Evolutionary conservation across 2,329 filamentous ascomycete species (phyloP).

Genomic region (Claviceps pusilla): DNA sequence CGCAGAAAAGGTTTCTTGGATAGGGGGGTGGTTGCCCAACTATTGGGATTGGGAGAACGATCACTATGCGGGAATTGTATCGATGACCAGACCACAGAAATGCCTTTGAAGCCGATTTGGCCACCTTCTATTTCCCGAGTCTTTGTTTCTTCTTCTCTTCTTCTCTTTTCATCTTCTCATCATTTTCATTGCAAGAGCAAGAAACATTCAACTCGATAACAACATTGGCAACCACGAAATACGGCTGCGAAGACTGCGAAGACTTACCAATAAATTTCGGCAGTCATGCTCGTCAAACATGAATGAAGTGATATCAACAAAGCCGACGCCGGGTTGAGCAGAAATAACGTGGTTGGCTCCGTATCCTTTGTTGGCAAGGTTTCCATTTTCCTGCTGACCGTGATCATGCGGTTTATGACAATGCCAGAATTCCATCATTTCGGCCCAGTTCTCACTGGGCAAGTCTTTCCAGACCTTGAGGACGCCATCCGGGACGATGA

Average conservation of each 20-base stretch:
- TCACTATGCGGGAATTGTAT: slow-evolving; percentile 55
- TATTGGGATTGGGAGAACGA: slow-evolving; percentile 11
- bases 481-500: slow-evolving; percentile 22
- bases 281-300: slow-evolving; percentile 58
- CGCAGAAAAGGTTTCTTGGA: slow-evolving; percentile 22
- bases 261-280: slow-evolving; percentile 22
- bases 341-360: slow-evolving; percentile 63
- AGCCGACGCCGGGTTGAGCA: slow-evolving; percentile 50
- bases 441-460: slow-evolving; percentile 93
- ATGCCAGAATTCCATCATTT: slow-evolving; percentile 99
- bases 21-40: slow-evolving; percentile 9
- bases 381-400: slow-evolving; percentile 27
- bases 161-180: background rate
- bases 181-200: background rate
- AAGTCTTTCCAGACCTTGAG: slow-evolving; percentile 70
- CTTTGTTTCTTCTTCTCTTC: background rate
- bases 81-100: slow-evolving; percentile 44
- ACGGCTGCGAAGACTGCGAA: too few relatives aligned
- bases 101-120: slow-evolving; percentile 30
- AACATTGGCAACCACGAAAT: too few relatives aligned
- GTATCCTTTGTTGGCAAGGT: slow-evolving; percentile 55
- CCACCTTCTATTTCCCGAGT: slow-evolving; percentile 45
- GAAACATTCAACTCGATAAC: background rate
- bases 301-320: slow-evolving; percentile 70
- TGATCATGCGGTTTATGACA: slow-evolving; percentile 78